Evolutionary conservation across 371 early-diverging fungal species (phyloP).

Genomic region (Apophysomyces elegans): DNA sequence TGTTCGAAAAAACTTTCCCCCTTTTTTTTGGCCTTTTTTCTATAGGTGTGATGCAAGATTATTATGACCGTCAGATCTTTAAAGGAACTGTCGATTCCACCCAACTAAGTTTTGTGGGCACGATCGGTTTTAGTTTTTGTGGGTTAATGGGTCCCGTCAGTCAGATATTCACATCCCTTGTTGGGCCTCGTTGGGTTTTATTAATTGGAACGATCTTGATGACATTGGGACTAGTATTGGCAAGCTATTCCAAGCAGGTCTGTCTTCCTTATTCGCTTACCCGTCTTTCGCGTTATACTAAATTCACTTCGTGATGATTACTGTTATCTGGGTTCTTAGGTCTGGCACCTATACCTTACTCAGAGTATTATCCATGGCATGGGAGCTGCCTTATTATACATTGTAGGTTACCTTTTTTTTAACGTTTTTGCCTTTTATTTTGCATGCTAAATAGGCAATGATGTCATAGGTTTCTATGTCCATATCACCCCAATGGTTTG

Average conservation of each 20-base stretch:
- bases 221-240: conserved; percentile 32
- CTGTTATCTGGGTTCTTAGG: conserved; percentile 10
- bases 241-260: conserved; percentile 31
- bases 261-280: too few relatives aligned
- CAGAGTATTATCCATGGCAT: conserved; percentile 29
- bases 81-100: conserved; percentile 27
- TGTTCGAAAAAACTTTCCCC: not conserved
- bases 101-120: conserved; percentile 35
- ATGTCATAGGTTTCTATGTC: conserved; percentile 16
- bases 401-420: conserved; percentile 1
- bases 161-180: conserved; percentile 28
- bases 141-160: conserved; percentile 35
- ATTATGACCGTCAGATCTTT: conserved; percentile 32
- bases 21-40: not conserved
- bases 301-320: not conserved
- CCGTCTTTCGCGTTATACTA: too few relatives aligned
- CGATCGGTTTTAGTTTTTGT: conserved; percentile 35
- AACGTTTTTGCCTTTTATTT: not conserved
- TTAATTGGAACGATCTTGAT: conserved; percentile 27
- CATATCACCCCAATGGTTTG: conserved; percentile 23
- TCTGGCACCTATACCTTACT: conserved; percentile 32
- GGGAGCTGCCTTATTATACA: conserved; percentile 15
- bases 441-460: not conserved
- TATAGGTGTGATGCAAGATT: conserved; percentile 23
- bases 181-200: conserved; percentile 32